These are phyloP conservation scores for Suhomyces faveliae DNA, from an alignment of 805 yeast species.

Conservation along the genomic window DNA sequence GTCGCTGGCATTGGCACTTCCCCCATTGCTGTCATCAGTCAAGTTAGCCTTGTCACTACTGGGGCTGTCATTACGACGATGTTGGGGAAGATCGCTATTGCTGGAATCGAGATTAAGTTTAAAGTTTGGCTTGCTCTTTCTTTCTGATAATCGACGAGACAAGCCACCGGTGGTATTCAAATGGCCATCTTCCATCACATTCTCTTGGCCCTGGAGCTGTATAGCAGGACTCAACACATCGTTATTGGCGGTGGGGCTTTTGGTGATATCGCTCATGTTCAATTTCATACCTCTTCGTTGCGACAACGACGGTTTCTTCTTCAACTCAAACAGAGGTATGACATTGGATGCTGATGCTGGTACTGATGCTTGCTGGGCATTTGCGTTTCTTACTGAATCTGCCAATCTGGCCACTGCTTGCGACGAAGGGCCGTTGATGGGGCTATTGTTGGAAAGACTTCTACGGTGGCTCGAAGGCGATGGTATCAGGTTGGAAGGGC, in stretches of 20 bases:
- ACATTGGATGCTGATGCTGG: neutral
- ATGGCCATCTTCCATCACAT: neutral
- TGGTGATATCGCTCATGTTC: conserved; percentile 32
- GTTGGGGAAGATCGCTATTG: conserved; percentile 13
- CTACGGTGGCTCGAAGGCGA: conserved; percentile 3
- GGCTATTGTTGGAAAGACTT: neutral
- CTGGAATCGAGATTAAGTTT: conserved; percentile 30
- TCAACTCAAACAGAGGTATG: conserved; percentile 7
- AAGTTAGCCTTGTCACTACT: conserved; percentile 1
- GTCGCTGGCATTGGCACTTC: neutral
- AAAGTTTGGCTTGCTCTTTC: conserved; percentile 41
- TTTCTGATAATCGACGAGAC: conserved; percentile 36
- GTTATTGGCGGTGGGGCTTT: conserved; percentile 1
- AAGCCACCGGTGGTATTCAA: conserved; percentile 32
- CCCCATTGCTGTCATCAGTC: neutral
- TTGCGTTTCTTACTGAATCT: neutral
- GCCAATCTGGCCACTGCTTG: conserved; percentile 6
- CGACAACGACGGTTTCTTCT: conserved; percentile 46
- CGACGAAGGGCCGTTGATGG: neutral
- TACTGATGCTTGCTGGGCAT: neutral
- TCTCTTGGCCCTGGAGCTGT: neutral
- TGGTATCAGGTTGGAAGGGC: conserved; percentile 7
- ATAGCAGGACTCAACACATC: conserved; percentile 3
- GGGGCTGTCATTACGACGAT: conserved; percentile 2
- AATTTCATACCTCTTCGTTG: conserved; percentile 57